phyloP scores from a whole-genome alignment of 2,329 filamentous ascomycete genomes.

The Botrytis pseudocinerea region DNA sequence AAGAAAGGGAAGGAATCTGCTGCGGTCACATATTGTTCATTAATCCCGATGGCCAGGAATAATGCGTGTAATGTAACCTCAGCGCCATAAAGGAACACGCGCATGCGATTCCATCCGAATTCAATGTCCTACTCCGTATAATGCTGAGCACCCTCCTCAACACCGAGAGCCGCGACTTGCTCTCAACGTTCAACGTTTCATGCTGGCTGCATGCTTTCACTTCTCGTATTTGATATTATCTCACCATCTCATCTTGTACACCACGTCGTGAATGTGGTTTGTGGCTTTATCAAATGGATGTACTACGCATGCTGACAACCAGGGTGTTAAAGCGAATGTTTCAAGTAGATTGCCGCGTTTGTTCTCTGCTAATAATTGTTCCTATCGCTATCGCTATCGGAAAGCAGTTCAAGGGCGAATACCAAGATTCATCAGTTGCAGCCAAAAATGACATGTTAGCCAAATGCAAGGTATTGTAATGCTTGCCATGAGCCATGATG shows the following conservation, averaged over 20 bases:
- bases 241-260: background rate
- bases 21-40: background rate
- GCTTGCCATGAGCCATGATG: background rate
- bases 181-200: conserved; percentile 11
- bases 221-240: background rate
- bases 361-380: background rate
- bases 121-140: background rate
- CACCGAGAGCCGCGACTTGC: conserved; percentile 5
- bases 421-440: background rate
- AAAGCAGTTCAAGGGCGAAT: background rate
- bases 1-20: background rate
- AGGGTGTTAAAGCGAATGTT: background rate
- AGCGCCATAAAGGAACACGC: background rate
- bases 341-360: background rate
- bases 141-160: background rate
- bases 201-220: background rate
- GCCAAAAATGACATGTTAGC: background rate
- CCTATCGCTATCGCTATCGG: background rate
- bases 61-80: conserved; percentile 4
- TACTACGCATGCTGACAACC: conserved; percentile 5
- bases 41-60: background rate
- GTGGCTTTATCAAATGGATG: background rate
- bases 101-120: conserved; percentile 2
- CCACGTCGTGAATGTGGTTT: background rate
- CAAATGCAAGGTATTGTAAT: conserved; percentile 6